Evolutionary conservation across 257 asterid species (phyloP).

Genomic region (Thymus mandschuricus): DNA sequence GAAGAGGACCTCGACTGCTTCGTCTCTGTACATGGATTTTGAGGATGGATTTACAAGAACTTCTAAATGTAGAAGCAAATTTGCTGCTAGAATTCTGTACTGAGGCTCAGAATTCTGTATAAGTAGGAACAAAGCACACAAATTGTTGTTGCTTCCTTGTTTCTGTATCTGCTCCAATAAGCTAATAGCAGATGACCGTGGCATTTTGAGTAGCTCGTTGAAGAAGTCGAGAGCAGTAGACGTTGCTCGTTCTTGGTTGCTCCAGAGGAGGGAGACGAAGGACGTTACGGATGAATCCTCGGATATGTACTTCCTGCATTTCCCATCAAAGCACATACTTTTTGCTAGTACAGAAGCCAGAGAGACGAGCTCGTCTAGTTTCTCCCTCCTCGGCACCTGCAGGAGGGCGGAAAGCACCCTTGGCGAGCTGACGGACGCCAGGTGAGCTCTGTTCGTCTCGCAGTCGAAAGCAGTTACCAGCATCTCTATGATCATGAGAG

Average conservation of each 20-base stretch:
- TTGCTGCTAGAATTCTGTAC: conserved; percentile 76
- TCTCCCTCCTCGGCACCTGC: conserved; percentile 64
- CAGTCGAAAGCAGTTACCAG: conserved; percentile 72
- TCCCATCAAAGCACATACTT: conserved; percentile 77
- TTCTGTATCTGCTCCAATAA: conserved; percentile 70
- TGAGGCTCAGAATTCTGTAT: conserved; percentile 63
- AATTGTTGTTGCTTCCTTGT: conserved; percentile 59
- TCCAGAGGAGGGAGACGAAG: conserved; percentile 65
- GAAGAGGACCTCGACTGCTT: conserved; percentile 61
- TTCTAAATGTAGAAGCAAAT: conserved; percentile 76
- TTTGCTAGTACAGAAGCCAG: conserved; percentile 74
- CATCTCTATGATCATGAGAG: conserved; percentile 78
- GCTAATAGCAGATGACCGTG: conserved; percentile 67
- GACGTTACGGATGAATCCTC: conserved; percentile 54
- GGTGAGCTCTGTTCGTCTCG: conserved; percentile 63
- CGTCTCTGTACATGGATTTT: conserved; percentile 53
- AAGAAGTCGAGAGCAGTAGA: conserved; percentile 66
- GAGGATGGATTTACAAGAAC: conserved; percentile 62
- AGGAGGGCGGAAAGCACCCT: conserved; percentile 70
- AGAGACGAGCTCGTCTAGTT: conserved; percentile 68
- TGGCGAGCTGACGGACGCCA: conserved; percentile 77
- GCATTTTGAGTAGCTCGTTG: conserved; percentile 73
- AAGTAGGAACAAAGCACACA: conserved; percentile 59
- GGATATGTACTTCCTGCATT: conserved; percentile 63
- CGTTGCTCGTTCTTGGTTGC: conserved; percentile 70